Evolutionary conservation across 1,284 basidiomycete genomes (phyloP).

Genomic region (Ustilago loliicola): DNA sequence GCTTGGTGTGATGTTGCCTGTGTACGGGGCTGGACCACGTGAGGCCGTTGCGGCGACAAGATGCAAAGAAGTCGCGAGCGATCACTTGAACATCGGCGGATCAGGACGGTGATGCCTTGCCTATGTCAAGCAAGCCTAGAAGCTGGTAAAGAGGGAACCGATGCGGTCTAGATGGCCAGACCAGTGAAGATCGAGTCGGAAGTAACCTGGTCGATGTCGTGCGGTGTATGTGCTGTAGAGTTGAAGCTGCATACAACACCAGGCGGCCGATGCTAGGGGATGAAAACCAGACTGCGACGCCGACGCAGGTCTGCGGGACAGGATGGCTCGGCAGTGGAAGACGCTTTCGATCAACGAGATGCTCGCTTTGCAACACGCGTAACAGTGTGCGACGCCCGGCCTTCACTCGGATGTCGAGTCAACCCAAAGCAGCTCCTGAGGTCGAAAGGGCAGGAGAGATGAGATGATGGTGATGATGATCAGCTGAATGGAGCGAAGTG

Average conservation of each 20-base stretch:
- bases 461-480: background rate
- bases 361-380: background rate
- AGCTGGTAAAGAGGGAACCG: background rate
- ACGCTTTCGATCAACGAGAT: background rate
- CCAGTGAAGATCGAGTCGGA: background rate
- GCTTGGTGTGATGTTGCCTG: background rate
- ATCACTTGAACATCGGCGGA: slow-evolving; percentile 31
- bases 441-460: background rate
- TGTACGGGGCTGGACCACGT: slow-evolving; percentile 2
- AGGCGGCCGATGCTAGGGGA: too few species aligned
- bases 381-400: background rate
- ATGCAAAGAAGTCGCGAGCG: slow-evolving; percentile 3
- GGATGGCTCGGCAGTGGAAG: background rate
- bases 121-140: slow-evolving; percentile 2
- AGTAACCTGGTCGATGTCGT: background rate
- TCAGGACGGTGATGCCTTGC: slow-evolving; percentile 10
- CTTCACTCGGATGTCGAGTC: background rate
- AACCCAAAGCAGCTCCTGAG: too few species aligned
- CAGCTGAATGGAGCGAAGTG: slow-evolving; percentile 6
- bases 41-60: slow-evolving; percentile 12
- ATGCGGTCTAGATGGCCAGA: background rate
- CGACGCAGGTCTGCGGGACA: background rate
- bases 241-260: background rate
- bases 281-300: background rate
- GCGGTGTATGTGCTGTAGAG: background rate